Conservation (phyloP, 2,329 filamentous ascomycete genomes). For the Gliomastix tumulicola region DNA sequence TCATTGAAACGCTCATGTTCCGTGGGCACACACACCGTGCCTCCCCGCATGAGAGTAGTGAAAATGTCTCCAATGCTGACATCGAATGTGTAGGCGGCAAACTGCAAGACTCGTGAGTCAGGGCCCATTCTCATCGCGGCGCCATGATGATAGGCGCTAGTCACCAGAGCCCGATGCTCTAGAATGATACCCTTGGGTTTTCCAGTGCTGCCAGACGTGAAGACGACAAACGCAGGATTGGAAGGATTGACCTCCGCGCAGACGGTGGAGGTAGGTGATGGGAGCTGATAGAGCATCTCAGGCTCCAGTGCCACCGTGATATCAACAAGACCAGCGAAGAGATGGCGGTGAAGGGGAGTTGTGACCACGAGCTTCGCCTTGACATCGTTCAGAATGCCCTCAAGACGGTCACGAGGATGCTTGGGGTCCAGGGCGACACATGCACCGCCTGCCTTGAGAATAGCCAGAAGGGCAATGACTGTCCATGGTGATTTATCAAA, state of each 20-base stretch:
- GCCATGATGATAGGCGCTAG: slow-evolving; percentile 7
- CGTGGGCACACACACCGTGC: slow-evolving; percentile 8
- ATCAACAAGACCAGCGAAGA: neutral
- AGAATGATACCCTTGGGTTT: slow-evolving; percentile 13
- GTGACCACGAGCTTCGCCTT: slow-evolving; percentile 3
- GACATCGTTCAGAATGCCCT: neutral
- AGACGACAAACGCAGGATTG: slow-evolving; percentile 2
- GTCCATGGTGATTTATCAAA: slow-evolving; percentile 28
- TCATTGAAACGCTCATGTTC: slow-evolving; percentile 7
- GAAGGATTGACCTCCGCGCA: neutral
- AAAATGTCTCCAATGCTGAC: slow-evolving; percentile 6
- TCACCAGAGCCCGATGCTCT: slow-evolving; percentile 10
- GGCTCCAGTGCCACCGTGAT: neutral
- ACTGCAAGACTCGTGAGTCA: slow-evolving; percentile 4
- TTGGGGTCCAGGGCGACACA: slow-evolving; percentile 26
- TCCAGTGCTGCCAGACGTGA: slow-evolving; percentile 8
- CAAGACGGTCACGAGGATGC: slow-evolving; percentile 14
- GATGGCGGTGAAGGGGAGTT: neutral
- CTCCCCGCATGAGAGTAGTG: slow-evolving; percentile 6
- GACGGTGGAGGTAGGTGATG: neutral
- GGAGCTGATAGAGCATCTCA: neutral
- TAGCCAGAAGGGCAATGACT: slow-evolving; percentile 20
- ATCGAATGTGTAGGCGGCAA: slow-evolving; percentile 10
- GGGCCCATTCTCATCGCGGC: slow-evolving; percentile 2
- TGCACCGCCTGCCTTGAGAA: slow-evolving; percentile 23